These are phyloP conservation scores for Phyllosticta ampelicida DNA, from an alignment of 2,329 filamentous ascomycete species.

Conservation along the genomic window DNA sequence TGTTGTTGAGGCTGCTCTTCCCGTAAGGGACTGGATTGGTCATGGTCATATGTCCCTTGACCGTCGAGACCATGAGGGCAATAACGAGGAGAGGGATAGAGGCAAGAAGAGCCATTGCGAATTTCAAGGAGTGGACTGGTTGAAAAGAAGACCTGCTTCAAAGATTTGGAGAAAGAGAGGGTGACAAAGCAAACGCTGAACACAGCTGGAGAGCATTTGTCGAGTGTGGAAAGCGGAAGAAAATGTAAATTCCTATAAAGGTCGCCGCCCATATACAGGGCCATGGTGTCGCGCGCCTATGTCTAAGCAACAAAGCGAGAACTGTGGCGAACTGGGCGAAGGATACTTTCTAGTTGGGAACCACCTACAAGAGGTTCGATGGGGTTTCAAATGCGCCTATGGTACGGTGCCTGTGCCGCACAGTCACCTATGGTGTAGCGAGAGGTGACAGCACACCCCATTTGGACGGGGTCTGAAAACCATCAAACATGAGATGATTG, in stretches of 20 bases:
- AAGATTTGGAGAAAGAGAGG: not conserved
- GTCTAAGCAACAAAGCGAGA: not conserved
- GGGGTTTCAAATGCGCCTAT: not conserved
- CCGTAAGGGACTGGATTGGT: slow-evolving; percentile 54
- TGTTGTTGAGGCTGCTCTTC: slow-evolving; percentile 42
- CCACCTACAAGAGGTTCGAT: not conserved
- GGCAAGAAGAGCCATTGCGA: slow-evolving; percentile 7
- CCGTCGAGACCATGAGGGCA: slow-evolving; percentile 43
- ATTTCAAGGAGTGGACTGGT: not conserved
- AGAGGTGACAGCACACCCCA: not conserved
- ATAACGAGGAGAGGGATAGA: slow-evolving; percentile 10
- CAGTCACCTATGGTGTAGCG: not conserved
- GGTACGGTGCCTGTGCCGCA: not conserved
- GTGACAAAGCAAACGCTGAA: not conserved
- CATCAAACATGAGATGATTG: not conserved
- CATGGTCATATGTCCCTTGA: slow-evolving; percentile 69
- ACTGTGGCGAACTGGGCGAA: not conserved
- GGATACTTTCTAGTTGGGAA: not conserved
- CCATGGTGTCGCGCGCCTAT: not conserved
- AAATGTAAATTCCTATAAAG: not conserved
- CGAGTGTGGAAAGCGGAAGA: not conserved
- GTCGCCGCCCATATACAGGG: not conserved
- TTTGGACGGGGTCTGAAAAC: not conserved
- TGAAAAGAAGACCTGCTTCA: slow-evolving; percentile 1
- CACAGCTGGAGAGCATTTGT: not conserved